Conservation (phyloP, 305 asterid genomes). For the Fraxinus sp. region DNA sequence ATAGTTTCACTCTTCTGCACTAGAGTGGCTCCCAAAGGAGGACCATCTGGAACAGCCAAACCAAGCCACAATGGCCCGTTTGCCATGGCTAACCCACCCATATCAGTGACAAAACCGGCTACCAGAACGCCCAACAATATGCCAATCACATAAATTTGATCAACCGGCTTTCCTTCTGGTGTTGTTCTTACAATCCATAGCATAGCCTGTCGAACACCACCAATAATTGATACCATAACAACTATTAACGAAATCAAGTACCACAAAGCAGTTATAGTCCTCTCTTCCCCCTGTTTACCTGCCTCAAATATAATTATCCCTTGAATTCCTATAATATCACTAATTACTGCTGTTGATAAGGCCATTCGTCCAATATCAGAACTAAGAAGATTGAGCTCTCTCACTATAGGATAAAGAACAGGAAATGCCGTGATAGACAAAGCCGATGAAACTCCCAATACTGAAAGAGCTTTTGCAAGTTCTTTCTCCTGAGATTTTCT, state of each 20-base stretch:
- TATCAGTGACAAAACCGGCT: slow-evolving; percentile 51
- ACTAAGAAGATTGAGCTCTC: slow-evolving; percentile 70
- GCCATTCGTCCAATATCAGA: slow-evolving; percentile 75
- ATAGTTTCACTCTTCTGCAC: slow-evolving; percentile 75
- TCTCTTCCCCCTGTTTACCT: slow-evolving; percentile 48
- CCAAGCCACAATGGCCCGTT: slow-evolving; percentile 84
- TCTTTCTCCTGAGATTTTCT: slow-evolving; percentile 38
- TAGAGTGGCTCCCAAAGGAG: slow-evolving; percentile 67
- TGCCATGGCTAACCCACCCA: slow-evolving; percentile 54
- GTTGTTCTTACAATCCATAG: slow-evolving; percentile 55
- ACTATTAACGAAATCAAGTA: slow-evolving; percentile 40
- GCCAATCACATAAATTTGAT: slow-evolving; percentile 49
- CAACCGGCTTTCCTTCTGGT: slow-evolving; percentile 69
- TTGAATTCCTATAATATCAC: slow-evolving; percentile 54
- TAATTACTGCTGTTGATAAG: slow-evolving; percentile 41
- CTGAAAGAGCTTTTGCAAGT: slow-evolving; percentile 39
- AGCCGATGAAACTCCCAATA: slow-evolving; percentile 50
- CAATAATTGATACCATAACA: slow-evolving; percentile 29
- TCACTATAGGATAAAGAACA: slow-evolving; percentile 57
- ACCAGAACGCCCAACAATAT: slow-evolving; percentile 62
- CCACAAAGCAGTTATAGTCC: slow-evolving; percentile 44
- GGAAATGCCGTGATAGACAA: slow-evolving; percentile 65
- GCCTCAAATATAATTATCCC: slow-evolving; percentile 57
- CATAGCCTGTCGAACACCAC: slow-evolving; percentile 52
- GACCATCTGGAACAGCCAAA: slow-evolving; percentile 79